Evolutionary conservation across 257 asterid genomes (phyloP).

Genomic region (Scutellaria barbata): DNA sequence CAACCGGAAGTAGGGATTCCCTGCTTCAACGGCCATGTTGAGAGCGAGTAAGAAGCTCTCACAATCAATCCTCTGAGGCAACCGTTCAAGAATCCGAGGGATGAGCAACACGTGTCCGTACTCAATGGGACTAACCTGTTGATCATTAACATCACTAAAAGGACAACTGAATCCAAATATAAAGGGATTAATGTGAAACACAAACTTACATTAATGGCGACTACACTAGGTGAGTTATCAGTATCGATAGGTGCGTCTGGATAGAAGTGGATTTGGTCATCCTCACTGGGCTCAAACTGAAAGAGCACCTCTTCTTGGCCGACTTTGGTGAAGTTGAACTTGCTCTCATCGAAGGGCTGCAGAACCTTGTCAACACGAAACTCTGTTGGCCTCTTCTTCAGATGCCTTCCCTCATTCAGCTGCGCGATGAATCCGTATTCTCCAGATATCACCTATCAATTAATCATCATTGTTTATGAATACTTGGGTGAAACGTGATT

Average conservation of each 20-base stretch:
- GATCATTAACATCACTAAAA: conserved; percentile 20
- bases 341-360: conserved; percentile 89
- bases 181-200: not conserved
- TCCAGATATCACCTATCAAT: conserved; percentile 87
- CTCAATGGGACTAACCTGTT: conserved; percentile 97
- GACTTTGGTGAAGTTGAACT: conserved; percentile 93
- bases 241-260: conserved; percentile 67
- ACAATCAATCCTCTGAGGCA: conserved; percentile 84
- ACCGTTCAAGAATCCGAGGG: conserved; percentile 78
- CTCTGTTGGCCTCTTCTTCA: conserved; percentile 98
- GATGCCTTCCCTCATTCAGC: conserved; percentile 96
- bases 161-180: not conserved
- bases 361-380: conserved; percentile 89
- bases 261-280: conserved; percentile 57
- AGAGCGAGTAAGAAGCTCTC: conserved; percentile 89
- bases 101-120: conserved; percentile 92
- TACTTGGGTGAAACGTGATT: not conserved
- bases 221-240: conserved; percentile 70
- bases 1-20: conserved; percentile 83
- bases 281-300: conserved; percentile 75
- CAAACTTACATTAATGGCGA: conserved; percentile 80
- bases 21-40: conserved; percentile 85
- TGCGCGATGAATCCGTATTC: conserved; percentile 87
- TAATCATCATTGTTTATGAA: not conserved
- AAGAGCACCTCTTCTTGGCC: conserved; percentile 96